Evolutionary conservation across 371 early-diverging fungal species (phyloP).

Genomic region (Mucor velutinosus): DNA sequence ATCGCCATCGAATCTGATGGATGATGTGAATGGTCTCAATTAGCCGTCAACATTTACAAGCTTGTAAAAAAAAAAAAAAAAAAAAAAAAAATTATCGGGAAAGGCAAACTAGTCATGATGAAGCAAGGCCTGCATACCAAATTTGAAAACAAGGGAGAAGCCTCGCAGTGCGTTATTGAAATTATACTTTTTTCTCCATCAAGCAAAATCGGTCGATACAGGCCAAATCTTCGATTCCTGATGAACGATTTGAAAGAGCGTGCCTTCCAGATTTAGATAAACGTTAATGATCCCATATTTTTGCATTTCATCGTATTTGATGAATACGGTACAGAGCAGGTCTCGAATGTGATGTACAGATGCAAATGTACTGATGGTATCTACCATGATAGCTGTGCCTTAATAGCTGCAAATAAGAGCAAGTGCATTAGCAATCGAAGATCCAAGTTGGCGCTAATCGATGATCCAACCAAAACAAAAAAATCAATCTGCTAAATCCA

Average conservation of each 20-base stretch:
- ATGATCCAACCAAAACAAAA: neutral
- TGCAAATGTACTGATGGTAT: too few species aligned
- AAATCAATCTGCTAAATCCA: neutral
- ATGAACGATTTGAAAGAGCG: constrained; percentile 1
- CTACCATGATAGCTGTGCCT: too few species aligned
- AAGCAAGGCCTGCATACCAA: neutral
- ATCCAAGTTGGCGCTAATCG: neutral
- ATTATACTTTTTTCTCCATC: neutral
- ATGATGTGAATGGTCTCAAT: too few species aligned
- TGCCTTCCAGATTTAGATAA: neutral
- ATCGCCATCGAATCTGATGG: too few species aligned
- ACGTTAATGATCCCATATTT: neutral
- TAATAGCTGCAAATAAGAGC: neutral
- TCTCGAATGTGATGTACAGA: neutral
- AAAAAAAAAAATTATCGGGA: neutral
- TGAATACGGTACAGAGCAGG: neutral
- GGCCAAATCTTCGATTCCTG: constrained; percentile 2
- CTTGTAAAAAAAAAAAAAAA: too few species aligned
- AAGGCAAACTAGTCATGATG: neutral
- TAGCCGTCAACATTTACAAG: too few species aligned
- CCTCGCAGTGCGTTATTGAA: neutral
- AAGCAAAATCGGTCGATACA: constrained; percentile 9
- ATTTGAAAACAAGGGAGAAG: neutral
- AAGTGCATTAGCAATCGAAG: neutral
- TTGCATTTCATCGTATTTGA: neutral